These are phyloP conservation scores for Blastocystis sp. DNA, from an alignment of 352 stramenopile species.

Conservation along the genomic window DNA sequence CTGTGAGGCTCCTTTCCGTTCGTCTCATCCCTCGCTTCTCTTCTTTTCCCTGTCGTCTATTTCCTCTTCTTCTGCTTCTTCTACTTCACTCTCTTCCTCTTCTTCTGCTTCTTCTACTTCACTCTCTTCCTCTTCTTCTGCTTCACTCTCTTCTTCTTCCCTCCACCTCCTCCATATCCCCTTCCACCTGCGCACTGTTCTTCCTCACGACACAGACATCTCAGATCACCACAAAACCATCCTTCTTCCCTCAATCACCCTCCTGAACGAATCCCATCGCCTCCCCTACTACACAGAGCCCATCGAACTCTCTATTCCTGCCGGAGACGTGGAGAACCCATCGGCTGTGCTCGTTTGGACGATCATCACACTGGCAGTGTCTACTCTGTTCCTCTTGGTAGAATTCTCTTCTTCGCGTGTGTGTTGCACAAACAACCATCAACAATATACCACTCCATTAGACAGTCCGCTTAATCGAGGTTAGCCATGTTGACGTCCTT, in stretches of 20 bases:
- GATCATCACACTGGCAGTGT: not conserved
- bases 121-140: not conserved
- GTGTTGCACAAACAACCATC: conserved; percentile 19
- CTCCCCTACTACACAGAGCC: not conserved
- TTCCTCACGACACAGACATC: not conserved
- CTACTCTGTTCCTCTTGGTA: not conserved
- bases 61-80: conserved; percentile 6
- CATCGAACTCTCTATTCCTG: not conserved
- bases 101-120: not conserved
- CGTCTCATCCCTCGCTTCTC: not conserved
- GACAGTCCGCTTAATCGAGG: conserved; percentile 51
- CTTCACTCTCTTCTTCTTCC: not conserved
- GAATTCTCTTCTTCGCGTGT: conserved; percentile 11
- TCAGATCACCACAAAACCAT: not conserved
- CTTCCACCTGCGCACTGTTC: conserved; percentile 31
- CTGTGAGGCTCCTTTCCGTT: not conserved
- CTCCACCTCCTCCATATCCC: not conserved
- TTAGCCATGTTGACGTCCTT: conserved; percentile 53
- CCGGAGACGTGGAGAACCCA: not conserved
- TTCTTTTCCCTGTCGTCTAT: not conserved
- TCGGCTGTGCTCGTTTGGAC: conserved; percentile 3
- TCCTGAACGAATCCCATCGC: not conserved
- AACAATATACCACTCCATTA: conserved; percentile 67
- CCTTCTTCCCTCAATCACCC: not conserved
- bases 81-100: not conserved